Percentiles rank a stretch among this genome's conserved stretches.
Conservation (phyloP, 768 basidiomycete species). For the Crassisporium funariophilum region DNA sequence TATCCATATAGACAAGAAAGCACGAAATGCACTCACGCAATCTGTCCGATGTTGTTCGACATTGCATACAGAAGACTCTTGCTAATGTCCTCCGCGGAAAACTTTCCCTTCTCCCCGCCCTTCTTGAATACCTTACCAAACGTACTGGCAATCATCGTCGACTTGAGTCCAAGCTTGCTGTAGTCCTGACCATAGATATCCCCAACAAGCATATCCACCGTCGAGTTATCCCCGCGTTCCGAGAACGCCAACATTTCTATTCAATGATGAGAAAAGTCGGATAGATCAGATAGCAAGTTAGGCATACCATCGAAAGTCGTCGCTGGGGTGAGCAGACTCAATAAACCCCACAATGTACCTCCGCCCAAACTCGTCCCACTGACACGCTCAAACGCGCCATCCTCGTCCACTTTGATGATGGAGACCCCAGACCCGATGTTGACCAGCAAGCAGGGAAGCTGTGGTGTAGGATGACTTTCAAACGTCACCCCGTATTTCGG, state of each 20-base stretch:
- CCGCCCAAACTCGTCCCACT: constrained; percentile 97
- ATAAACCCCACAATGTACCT: constrained; percentile 94
- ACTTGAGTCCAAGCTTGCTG: constrained; percentile 92
- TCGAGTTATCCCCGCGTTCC: constrained; percentile 90
- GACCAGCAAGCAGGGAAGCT: constrained; percentile 93
- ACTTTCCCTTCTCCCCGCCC: constrained; percentile 73
- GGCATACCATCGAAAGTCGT: constrained; percentile 86
- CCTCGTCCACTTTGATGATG: constrained; percentile 95
- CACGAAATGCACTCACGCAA: constrained; percentile 74
- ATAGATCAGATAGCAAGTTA: constrained; percentile 10
- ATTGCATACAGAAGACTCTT: constrained; percentile 93
- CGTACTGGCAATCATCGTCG: constrained; percentile 95
- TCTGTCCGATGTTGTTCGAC: constrained; percentile 99
- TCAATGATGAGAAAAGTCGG: background rate
- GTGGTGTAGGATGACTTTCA: constrained; percentile 78
- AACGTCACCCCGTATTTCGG: constrained; percentile 90
- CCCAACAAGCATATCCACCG: constrained; percentile 98
- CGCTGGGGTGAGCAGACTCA: constrained; percentile 94
- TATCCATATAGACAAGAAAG: background rate
- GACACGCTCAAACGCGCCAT: constrained; percentile 94
- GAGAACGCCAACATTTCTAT: constrained; percentile 96
- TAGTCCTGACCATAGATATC: constrained; percentile 99
- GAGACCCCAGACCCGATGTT: constrained; percentile 99
- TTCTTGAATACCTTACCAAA: constrained; percentile 99
- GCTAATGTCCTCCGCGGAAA: constrained; percentile 92